Percentiles rank a stretch among this genome's conserved stretches.
These are phyloP conservation scores for Trichoderma koningii DNA, from an alignment of 2,329 filamentous ascomycete genomes.

Conservation along the genomic window DNA sequence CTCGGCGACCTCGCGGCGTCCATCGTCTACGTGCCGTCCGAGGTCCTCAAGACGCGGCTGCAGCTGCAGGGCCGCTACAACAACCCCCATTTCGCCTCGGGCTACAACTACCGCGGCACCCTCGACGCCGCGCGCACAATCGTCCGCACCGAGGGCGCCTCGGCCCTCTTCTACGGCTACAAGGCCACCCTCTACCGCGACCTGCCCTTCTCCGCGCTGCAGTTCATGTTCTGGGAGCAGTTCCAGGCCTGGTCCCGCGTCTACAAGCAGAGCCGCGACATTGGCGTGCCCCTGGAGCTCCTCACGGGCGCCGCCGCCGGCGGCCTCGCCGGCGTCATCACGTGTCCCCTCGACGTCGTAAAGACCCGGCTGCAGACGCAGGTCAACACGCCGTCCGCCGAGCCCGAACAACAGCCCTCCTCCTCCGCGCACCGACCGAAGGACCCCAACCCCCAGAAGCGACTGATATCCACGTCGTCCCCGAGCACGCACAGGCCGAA, in stretches of 20 bases:
- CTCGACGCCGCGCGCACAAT: constrained; percentile 85
- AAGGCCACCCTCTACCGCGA: constrained; percentile 94
- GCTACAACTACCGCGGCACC: constrained; percentile 93
- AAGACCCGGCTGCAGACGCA: constrained; percentile 97
- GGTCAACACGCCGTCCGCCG: constrained; percentile 46
- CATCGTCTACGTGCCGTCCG: constrained; percentile 91
- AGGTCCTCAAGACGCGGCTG: constrained; percentile 95
- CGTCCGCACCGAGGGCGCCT: constrained; percentile 75
- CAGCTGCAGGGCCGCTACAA: constrained; percentile 94
- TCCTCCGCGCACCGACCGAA: constrained; percentile 33
- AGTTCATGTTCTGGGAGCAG: constrained; percentile 98
- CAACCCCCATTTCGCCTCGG: constrained; percentile 89
- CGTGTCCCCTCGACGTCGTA: constrained; percentile 94
- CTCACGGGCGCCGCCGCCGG: constrained; percentile 87
- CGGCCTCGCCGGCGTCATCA: constrained; percentile 89
- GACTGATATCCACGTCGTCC: constrained; percentile 85
- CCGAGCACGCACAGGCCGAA: constrained; percentile 80
- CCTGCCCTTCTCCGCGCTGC: constrained; percentile 90
- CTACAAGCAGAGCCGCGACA: constrained; percentile 78
- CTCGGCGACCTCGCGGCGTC: constrained; percentile 90
- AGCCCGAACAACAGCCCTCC: constrained; percentile 26
- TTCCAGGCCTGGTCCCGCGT: constrained; percentile 78
- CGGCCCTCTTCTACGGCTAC: constrained; percentile 93
- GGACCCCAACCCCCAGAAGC: constrained; percentile 56
- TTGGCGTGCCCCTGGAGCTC: constrained; percentile 82